Evolutionary conservation across 805 yeast species (phyloP).

Genomic region (Nakazawaea siamensis): DNA sequence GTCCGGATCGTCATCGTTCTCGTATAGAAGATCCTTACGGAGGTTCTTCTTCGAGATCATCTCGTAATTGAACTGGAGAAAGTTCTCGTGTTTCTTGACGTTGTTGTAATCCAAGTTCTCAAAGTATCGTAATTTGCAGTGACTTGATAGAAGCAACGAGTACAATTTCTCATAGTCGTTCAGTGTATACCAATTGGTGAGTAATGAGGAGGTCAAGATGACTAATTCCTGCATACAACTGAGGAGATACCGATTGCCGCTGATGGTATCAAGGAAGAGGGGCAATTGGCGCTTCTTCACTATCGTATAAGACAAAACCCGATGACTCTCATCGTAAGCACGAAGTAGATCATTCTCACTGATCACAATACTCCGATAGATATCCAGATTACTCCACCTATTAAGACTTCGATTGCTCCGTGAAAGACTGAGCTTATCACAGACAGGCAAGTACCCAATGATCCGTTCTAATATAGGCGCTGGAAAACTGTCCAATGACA

Average conservation of each 20-base stretch:
- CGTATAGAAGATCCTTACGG: constrained; percentile 2
- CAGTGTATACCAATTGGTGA: constrained; percentile 12
- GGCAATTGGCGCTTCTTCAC: constrained; percentile 11
- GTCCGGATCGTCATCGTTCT: constrained; percentile 13
- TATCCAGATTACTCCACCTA: constrained; percentile 6
- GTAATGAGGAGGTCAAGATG: constrained; percentile 6
- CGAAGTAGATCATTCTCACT: constrained; percentile 9
- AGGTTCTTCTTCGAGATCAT: constrained; percentile 1
- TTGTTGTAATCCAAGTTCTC: constrained; percentile 11
- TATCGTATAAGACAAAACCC: constrained; percentile 8
- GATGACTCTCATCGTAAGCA: not conserved
- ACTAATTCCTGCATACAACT: constrained; percentile 13
- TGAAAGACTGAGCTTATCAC: too few species aligned
- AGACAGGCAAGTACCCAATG: too few species aligned
- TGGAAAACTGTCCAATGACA: too few species aligned
- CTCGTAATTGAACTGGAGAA: constrained; percentile 6
- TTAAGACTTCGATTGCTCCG: constrained; percentile 8
- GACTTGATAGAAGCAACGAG: not conserved
- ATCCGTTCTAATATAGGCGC: too few species aligned
- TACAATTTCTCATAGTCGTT: constrained; percentile 10
- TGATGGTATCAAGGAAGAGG: constrained; percentile 10
- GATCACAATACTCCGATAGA: constrained; percentile 13
- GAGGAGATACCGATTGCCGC: constrained; percentile 10
- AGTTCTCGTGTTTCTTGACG: constrained; percentile 6
- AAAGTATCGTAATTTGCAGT: constrained; percentile 2